These are phyloP conservation scores for Colletotrichum sp. DNA, from an alignment of 2,329 filamentous ascomycete genomes.

Conservation along the genomic window DNA sequence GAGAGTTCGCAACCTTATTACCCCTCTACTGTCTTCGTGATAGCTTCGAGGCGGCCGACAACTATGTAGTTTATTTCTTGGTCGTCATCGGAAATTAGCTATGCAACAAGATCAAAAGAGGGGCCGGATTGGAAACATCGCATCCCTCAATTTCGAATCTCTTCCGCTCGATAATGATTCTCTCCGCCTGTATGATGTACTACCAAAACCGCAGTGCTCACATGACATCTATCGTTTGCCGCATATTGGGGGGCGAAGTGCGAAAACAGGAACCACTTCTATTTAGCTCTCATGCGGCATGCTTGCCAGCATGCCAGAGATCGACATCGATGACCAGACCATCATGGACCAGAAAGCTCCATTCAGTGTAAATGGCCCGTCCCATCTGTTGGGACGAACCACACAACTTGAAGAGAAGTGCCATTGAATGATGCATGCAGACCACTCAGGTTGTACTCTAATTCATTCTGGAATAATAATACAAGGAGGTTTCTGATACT, in stretches of 20 bases:
- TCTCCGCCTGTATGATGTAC: neutral
- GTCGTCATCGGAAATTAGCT: neutral
- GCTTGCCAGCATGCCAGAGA: neutral
- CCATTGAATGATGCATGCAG: neutral
- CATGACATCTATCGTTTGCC: neutral
- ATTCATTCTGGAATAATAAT: neutral
- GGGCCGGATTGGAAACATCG: neutral
- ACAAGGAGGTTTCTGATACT: neutral
- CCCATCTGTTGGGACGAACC: neutral
- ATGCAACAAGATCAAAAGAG: neutral
- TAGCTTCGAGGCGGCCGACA: neutral
- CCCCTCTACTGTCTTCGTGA: neutral
- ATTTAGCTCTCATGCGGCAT: neutral
- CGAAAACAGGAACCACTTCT: neutral
- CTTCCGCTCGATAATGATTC: neutral
- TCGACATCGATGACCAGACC: neutral
- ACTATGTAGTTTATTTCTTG: neutral
- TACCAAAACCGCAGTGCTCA: neutral
- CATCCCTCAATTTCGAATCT: neutral
- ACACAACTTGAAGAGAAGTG: neutral
- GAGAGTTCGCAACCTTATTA: neutral
- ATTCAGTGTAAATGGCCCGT: neutral
- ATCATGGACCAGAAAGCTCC: neutral
- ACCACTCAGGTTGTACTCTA: neutral
- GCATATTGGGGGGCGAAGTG: neutral